Base-by-base conservation (phyloP, 1,284 basidiomycete genomes). In the Trichosporon sp. region DNA sequence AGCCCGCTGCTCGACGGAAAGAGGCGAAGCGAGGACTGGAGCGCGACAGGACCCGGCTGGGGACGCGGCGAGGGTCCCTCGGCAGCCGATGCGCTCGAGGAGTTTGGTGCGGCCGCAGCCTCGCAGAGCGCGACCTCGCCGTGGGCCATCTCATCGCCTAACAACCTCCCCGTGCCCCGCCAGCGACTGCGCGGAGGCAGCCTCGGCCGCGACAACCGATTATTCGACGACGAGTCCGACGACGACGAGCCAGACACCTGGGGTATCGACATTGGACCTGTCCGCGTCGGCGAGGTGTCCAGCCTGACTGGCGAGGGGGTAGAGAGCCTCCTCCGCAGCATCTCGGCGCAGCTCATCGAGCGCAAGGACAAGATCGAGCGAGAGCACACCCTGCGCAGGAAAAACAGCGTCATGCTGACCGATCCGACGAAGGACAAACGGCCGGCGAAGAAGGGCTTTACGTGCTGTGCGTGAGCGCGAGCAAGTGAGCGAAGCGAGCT, bases 311-410 rank as follows among this genome's bases (percentile, higher is more conserved):
- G 77, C n/a, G 70, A 77, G 49, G 78, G 78, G 33, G 74, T 80
- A 59, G 79, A 79, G 60, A 70, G 69, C n/a, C 66, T 80, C 16
- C 79, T 78, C 70, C 71, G 71, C 37, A 69, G 73, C 56, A 78
- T 80, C 67, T 71, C 75, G 9, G 69, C 71, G 0, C 52, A 74
- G n/a, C 72, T 80, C 6, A 76, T 79, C 16, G 65, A 69, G 36
- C 72, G 72, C 52, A 75, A 76, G 58, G 79, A 79, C 65, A 76
- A 75, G 66, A 76, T 80, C 59, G 77, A 79, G 60, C 68, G 73
- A 40, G 79, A 79, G 56, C 65, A 74, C 11, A 70, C 70, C 6
- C 59, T 78, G 5, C 63, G 75, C 36, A 68, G 70, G 27, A 75
- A 77, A 58, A 70, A 76, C 66, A 78, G 75, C 65, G 73, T 80